Evolutionary conservation across 2,329 filamentous ascomycete genomes (phyloP), one percentile per base, ranked within the genome.

Genomic region (Sarocladiaceae sp.): DNA sequence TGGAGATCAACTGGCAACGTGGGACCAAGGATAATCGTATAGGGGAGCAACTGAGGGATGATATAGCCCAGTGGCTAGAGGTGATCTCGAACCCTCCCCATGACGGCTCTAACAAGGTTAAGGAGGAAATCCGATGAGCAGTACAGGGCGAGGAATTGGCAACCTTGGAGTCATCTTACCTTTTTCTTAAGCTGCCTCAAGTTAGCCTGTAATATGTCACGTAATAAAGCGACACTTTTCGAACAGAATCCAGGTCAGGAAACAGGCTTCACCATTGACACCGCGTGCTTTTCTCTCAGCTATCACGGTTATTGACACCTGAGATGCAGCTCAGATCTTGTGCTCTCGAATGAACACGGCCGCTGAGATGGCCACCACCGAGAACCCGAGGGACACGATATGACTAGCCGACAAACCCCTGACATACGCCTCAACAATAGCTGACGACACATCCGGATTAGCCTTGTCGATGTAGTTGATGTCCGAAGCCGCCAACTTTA

Each of bases 261-360:
- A n/a, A n/a, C n/a, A n/a, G n/a, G n/a, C n/a, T n/a, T n/a, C n/a
- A n/a, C n/a, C n/a, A n/a, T n/a, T n/a, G n/a, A n/a, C n/a, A n/a
- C n/a, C n/a, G n/a, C n/a, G n/a, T n/a, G n/a, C n/a, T n/a, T n/a
- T n/a, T n/a, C n/a, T n/a, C n/a, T n/a, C n/a, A n/a, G n/a, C n/a
- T n/a, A n/a, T n/a, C n/a, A n/a, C n/a, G n/a, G n/a, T n/a, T n/a
- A n/a, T n/a, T n/a, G n/a, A n/a, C n/a, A n/a, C n/a, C n/a, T n/a
- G n/a, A n/a, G n/a, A n/a, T n/a, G n/a, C n/a, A n/a, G n/a, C n/a
- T 42, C 37, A 42, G 17, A 42, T 42, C 37, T 42, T 42, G 17
- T 42, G 37, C 7, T 13, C 8, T 23, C 37, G 5, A 5, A 42
- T 6, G 37, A 42, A 42, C 11, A 13, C 4, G 15, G 37, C 37